These are phyloP conservation scores for Aspergillus ibericus DNA, from an alignment of 2,329 filamentous ascomycete species.

Conservation along the genomic window DNA sequence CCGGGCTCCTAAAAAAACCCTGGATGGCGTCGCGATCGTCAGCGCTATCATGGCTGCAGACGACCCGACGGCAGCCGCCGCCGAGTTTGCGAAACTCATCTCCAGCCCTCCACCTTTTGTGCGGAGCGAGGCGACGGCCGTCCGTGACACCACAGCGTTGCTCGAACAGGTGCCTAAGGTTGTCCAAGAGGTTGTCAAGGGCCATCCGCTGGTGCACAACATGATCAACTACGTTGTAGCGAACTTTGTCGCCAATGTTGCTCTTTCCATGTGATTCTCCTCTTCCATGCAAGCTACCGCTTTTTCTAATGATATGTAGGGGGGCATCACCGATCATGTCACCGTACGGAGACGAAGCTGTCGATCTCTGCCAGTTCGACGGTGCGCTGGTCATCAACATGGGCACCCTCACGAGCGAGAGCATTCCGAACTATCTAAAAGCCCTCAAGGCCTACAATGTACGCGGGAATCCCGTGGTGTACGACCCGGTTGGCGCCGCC, in stretches of 20 bases:
- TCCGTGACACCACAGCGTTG: conserved; percentile 30
- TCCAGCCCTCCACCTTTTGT: conserved; percentile 38
- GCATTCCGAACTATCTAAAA: conserved; percentile 67
- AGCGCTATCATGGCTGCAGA: conserved; percentile 78
- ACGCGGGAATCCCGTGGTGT: conserved; percentile 70
- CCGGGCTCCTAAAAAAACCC: conserved; percentile 53
- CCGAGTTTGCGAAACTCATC: conserved; percentile 60
- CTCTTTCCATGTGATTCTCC: conserved; percentile 62
- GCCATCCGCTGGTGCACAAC: conserved; percentile 80
- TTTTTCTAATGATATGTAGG: conserved; percentile 30
- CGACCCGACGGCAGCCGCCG: conserved; percentile 65
- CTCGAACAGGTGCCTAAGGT: conserved; percentile 46
- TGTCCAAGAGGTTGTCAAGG: conserved; percentile 61
- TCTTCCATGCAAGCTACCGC: background rate
- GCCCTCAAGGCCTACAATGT: conserved; percentile 81
- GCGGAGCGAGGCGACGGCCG: conserved; percentile 28
- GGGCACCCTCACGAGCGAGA: conserved; percentile 82
- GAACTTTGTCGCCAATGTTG: conserved; percentile 91
- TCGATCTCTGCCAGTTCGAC: conserved; percentile 73
- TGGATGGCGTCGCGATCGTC: conserved; percentile 84
- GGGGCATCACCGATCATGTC: conserved; percentile 95
- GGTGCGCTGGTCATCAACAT: conserved; percentile 89
- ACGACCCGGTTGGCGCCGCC: conserved; percentile 88
- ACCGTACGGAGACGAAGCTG: conserved; percentile 78
- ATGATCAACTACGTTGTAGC: conserved; percentile 98